These are phyloP conservation scores for Phragmites australis DNA, from an alignment of 176 grass and related monocot genomes.

Conservation along the genomic window DNA sequence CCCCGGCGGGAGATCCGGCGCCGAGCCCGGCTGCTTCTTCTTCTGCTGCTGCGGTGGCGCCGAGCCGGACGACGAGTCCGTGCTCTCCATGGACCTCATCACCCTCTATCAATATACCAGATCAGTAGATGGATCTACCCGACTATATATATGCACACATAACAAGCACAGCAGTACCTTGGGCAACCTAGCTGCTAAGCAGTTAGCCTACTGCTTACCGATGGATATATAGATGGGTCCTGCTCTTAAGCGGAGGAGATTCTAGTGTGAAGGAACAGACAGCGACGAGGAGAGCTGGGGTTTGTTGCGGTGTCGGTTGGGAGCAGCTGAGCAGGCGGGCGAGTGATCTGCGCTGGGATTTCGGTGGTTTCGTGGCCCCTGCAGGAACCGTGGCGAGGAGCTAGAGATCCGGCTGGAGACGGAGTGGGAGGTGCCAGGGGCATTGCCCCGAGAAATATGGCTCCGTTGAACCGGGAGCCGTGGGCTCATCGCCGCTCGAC, in stretches of 20 bases:
- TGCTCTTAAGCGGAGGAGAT: not conserved
- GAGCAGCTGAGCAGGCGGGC: slow-evolving; percentile 9
- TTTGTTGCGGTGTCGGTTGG: slow-evolving; percentile 43
- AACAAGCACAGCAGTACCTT: not conserved
- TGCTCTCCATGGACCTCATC: slow-evolving; percentile 63
- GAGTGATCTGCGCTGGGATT: slow-evolving; percentile 45
- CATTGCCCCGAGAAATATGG: slow-evolving; percentile 67
- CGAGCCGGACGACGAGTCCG: slow-evolving; percentile 61
- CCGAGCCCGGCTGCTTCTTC: slow-evolving; percentile 48
- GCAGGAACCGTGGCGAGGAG: not conserved
- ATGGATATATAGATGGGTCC: not conserved
- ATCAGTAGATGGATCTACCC: slow-evolving; percentile 20
- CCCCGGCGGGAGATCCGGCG: slow-evolving; percentile 79
- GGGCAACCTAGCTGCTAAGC: slow-evolving; percentile 10
- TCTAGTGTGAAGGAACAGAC: slow-evolving; percentile 34
- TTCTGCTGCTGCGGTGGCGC: slow-evolving; percentile 40
- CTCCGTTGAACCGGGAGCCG: slow-evolving; percentile 51
- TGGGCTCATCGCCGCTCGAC: slow-evolving; percentile 32
- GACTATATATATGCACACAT: slow-evolving; percentile 7
- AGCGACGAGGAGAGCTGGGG: not conserved
- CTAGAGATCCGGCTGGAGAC: slow-evolving; percentile 25
- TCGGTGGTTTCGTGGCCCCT: not conserved
- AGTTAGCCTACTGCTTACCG: not conserved
- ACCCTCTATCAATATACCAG: not conserved
- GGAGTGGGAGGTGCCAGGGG: slow-evolving; percentile 60